Percentiles rank a stretch among this genome's conserved stretches.
phyloP scores from a whole-genome alignment of 345 rosid species.

The Noccaea bulbosa region DNA sequence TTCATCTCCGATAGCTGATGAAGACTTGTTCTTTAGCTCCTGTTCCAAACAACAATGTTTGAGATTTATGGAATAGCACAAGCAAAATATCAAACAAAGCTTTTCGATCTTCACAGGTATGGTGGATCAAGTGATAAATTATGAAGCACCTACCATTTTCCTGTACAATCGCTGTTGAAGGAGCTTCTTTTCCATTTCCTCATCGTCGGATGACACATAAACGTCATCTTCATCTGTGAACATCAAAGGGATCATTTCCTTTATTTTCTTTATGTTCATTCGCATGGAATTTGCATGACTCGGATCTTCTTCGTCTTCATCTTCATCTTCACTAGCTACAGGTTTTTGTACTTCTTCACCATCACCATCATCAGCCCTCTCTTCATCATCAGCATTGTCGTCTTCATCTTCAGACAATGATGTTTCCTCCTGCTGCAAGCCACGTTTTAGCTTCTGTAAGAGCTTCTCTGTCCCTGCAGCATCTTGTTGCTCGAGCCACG shows the following conservation, averaged over 20 bases:
- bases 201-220: conserved; percentile 87
- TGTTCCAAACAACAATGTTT: conserved; percentile 46
- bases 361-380: conserved; percentile 51
- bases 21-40: conserved; percentile 55
- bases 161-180: conserved; percentile 51
- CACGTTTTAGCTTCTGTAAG: conserved; percentile 69
- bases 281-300: conserved; percentile 52
- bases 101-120: conserved; percentile 11
- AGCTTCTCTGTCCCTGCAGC: conserved; percentile 82
- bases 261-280: conserved; percentile 67
- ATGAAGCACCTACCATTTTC: conserved; percentile 66
- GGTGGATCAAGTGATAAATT: conserved; percentile 15
- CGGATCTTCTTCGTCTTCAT: conserved; percentile 52
- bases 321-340: conserved; percentile 50
- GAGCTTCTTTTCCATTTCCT: conserved; percentile 66
- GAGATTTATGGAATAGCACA: conserved; percentile 15
- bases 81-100: conserved; percentile 14
- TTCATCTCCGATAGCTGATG: conserved; percentile 63
- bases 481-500: conserved; percentile 92
- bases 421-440: conserved; percentile 51
- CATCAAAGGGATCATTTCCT: conserved; percentile 88
- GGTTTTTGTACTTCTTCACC: conserved; percentile 50
- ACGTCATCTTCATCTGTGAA: conserved; percentile 83
- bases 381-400: conserved; percentile 49
- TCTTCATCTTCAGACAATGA: conserved; percentile 54